A percentile compares a stretch with the other conserved stretches of the same genome.
phyloP scores from a whole-genome alignment of 2,329 filamentous ascomycete species.

The Diaporthe ampelina region DNA sequence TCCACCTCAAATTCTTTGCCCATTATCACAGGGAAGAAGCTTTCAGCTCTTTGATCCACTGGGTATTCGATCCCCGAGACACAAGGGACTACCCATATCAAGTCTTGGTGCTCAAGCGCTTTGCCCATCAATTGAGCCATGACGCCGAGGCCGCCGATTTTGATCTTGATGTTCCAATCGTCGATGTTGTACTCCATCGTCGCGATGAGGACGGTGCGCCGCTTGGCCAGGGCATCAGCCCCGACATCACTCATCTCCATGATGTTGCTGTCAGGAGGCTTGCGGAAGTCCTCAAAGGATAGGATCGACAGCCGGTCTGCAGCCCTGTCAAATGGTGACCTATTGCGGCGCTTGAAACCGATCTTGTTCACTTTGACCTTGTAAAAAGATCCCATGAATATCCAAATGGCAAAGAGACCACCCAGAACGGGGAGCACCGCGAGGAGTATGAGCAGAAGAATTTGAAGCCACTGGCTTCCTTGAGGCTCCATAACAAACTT shows the following conservation, averaged over 20 bases:
- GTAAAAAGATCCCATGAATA: slow-evolving; percentile 74
- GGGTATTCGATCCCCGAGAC: slow-evolving; percentile 76
- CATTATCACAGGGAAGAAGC: slow-evolving; percentile 74
- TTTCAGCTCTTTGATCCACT: slow-evolving; percentile 67
- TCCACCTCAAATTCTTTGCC: slow-evolving; percentile 72
- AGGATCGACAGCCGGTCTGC: slow-evolving; percentile 49
- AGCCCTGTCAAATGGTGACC: slow-evolving; percentile 47
- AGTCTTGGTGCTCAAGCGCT: slow-evolving; percentile 73
- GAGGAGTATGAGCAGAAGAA: slow-evolving; percentile 68
- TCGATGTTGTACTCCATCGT: slow-evolving; percentile 82
- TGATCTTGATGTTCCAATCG: slow-evolving; percentile 79
- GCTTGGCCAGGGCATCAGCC: slow-evolving; percentile 44
- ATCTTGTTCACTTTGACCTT: slow-evolving; percentile 60
- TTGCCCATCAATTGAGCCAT: slow-evolving; percentile 81
- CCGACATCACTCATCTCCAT: slow-evolving; percentile 44
- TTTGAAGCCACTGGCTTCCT: slow-evolving; percentile 67
- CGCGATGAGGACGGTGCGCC: slow-evolving; percentile 74
- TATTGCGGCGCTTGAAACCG: slow-evolving; percentile 48
- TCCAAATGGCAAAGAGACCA: slow-evolving; percentile 63
- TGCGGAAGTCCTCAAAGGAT: slow-evolving; percentile 50
- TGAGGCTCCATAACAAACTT: slow-evolving; percentile 65
- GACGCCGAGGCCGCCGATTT: slow-evolving; percentile 78
- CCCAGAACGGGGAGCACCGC: slow-evolving; percentile 65
- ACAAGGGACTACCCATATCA: slow-evolving; percentile 75
- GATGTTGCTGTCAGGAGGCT: slow-evolving; percentile 45